A percentile compares a stretch with the other conserved stretches of the same genome.
Conservation (phyloP, 108 stramenopile species). For the Cyclotella distinguenda region DNA sequence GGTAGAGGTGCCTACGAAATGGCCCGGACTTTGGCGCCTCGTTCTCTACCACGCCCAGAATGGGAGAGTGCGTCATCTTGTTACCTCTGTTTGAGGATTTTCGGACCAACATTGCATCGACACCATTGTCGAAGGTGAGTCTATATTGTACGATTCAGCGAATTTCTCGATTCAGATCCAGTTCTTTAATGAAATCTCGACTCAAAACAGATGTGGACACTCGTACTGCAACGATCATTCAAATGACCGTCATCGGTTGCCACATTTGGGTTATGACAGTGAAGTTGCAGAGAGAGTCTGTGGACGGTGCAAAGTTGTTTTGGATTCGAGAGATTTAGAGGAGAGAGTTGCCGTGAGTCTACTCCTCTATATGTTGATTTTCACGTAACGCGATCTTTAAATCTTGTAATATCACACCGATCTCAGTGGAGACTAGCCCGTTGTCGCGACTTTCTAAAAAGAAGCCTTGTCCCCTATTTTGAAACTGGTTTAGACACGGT, state of each 20-base stretch:
- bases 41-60: conserved; percentile 56
- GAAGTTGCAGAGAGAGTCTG: conserved; percentile 87
- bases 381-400: neutral
- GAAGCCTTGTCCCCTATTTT: conserved; percentile 77
- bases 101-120: conserved; percentile 83
- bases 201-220: conserved; percentile 63
- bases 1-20: conserved; percentile 48
- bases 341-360: conserved; percentile 71
- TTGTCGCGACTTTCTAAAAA: conserved; percentile 65
- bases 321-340: conserved; percentile 76
- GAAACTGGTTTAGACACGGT: conserved; percentile 79
- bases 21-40: conserved; percentile 72
- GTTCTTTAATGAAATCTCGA: neutral
- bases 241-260: conserved; percentile 55
- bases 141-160: neutral
- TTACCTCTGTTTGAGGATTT: conserved; percentile 62
- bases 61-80: conserved; percentile 74
- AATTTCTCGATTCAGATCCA: neutral
- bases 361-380: neutral
- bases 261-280: conserved; percentile 84
- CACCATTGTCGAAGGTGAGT: conserved; percentile 82
- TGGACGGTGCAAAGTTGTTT: conserved; percentile 62
- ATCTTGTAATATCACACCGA: neutral
- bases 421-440: conserved; percentile 71
- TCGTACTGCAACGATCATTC: conserved; percentile 82